These are phyloP conservation scores for Lodderomyces margitis DNA, from an alignment of 1,139 yeast genomes.

Conservation along the genomic window DNA sequence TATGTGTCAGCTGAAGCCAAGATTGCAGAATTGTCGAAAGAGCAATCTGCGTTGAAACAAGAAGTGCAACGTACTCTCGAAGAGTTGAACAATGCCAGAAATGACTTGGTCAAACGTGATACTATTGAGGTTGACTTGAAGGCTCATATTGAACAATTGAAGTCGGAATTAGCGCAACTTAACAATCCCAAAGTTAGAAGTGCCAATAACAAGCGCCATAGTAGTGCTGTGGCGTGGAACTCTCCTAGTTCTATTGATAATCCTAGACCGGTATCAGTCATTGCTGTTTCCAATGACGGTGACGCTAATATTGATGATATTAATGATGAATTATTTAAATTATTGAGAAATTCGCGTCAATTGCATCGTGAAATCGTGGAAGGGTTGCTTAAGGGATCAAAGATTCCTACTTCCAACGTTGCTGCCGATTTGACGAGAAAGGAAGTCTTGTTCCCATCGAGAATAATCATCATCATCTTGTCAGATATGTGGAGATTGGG, in stretches of 20 bases:
- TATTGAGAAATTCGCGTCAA: conserved; percentile 76
- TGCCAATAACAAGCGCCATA: conserved; percentile 36
- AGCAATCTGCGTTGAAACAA: conserved; percentile 62
- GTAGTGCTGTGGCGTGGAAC: conserved; percentile 41
- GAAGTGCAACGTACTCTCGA: conserved; percentile 62
- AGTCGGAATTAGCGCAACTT: conserved; percentile 58
- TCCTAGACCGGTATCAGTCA: conserved; percentile 56
- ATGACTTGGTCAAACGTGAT: conserved; percentile 59
- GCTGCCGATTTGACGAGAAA: conserved; percentile 81
- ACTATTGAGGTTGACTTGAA: conserved; percentile 70
- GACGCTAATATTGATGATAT: conserved; percentile 64
- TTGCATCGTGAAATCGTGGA: conserved; percentile 84
- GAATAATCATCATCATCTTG: conserved; percentile 85
- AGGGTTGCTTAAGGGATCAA: conserved; percentile 84
- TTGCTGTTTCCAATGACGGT: conserved; percentile 55
- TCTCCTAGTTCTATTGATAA: conserved; percentile 34
- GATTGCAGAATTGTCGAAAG: conserved; percentile 61
- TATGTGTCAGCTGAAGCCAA: conserved; percentile 61
- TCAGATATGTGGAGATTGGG: conserved; percentile 99
- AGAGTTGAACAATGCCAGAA: conserved; percentile 62
- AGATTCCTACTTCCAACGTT: conserved; percentile 82
- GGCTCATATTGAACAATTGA: conserved; percentile 66
- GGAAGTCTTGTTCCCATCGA: conserved; percentile 94
- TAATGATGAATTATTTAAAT: conserved; percentile 67
- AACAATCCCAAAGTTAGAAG: conserved; percentile 37